These are phyloP conservation scores for Lagenaria siceraria DNA, from an alignment of 306 rosid species.

Conservation along the genomic window DNA sequence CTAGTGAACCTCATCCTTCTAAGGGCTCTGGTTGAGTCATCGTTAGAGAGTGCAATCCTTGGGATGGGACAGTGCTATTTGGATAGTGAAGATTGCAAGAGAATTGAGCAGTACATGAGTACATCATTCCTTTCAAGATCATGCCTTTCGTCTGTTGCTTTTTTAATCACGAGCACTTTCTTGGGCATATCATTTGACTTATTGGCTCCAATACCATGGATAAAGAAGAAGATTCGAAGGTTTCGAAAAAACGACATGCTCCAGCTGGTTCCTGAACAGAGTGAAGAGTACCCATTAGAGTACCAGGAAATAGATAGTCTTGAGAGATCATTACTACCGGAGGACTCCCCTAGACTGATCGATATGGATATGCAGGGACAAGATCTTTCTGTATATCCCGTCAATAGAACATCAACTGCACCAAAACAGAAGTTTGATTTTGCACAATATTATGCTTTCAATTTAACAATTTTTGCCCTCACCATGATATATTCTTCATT, in stretches of 20 bases:
- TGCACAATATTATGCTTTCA: conserved; percentile 92
- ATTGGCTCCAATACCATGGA: conserved; percentile 93
- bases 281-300: conserved; percentile 70
- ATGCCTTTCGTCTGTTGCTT: conserved; percentile 94
- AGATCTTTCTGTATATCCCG: conserved; percentile 66
- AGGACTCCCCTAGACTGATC: conserved; percentile 32
- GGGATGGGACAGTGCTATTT: conserved; percentile 88
- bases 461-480: conserved; percentile 84
- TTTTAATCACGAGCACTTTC: conserved; percentile 80
- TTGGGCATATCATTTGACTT: conserved; percentile 93
- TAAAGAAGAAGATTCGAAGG: conserved; percentile 60
- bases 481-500: conserved; percentile 78
- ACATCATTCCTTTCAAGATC: conserved; percentile 79
- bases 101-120: conserved; percentile 95
- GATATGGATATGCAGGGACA: conserved; percentile 46
- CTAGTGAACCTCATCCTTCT: conserved; percentile 88
- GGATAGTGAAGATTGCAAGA: conserved; percentile 94
- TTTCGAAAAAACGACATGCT: conserved; percentile 94
- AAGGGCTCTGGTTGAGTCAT: conserved; percentile 79
- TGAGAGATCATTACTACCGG: conserved; percentile 48
- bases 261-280: conserved; percentile 82
- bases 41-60: conserved; percentile 67
- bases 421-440: conserved; percentile 91
- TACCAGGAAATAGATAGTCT: conserved; percentile 58
- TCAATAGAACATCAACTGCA: conserved; percentile 65